A percentile compares a stretch with the other conserved stretches of the same genome.
phyloP scores from a whole-genome alignment of 2,329 filamentous ascomycete species.

The Beauveria scarabaeidicola region DNA sequence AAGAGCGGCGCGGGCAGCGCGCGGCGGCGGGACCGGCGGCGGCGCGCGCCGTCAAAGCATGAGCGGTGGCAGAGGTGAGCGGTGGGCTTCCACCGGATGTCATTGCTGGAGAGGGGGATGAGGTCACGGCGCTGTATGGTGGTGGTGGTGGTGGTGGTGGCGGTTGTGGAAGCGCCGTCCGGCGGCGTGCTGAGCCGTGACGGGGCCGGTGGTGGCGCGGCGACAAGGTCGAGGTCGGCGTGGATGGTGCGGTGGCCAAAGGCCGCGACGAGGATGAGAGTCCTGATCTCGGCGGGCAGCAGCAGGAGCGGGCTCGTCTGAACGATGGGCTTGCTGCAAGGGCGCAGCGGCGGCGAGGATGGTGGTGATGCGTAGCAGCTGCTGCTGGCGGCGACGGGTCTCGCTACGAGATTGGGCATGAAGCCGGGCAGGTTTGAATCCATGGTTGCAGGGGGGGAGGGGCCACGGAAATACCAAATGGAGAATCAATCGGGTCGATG shows the following conservation, averaged over 20 bases:
- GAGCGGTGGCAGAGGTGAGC: constrained; percentile 1
- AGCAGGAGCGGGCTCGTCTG: neutral
- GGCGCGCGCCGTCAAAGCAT: neutral
- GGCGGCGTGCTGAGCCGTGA: neutral
- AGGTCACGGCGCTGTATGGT: neutral
- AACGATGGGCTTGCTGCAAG: neutral
- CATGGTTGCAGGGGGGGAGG: neutral
- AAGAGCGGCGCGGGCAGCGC: constrained; percentile 1
- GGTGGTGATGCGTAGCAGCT: neutral
- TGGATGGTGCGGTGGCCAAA: constrained; percentile 7
- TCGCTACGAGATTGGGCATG: neutral
- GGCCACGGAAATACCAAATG: no score
- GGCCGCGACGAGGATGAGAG: constrained; percentile 2
- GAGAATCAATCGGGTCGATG: neutral
- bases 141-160: no score
- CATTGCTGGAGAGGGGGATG: neutral
- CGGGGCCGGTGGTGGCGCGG: neutral
- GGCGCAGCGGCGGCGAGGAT: neutral
- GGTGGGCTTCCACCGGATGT: neutral
- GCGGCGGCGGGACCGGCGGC: neutral
- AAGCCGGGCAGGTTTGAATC: neutral
- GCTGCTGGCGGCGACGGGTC: neutral
- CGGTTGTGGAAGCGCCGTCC: no score
- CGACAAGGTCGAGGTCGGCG: neutral
- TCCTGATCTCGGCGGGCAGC: neutral